These are phyloP conservation scores for Excoecaria cochinchinensis DNA, from an alignment of 345 rosid species.

Conservation along the genomic window DNA sequence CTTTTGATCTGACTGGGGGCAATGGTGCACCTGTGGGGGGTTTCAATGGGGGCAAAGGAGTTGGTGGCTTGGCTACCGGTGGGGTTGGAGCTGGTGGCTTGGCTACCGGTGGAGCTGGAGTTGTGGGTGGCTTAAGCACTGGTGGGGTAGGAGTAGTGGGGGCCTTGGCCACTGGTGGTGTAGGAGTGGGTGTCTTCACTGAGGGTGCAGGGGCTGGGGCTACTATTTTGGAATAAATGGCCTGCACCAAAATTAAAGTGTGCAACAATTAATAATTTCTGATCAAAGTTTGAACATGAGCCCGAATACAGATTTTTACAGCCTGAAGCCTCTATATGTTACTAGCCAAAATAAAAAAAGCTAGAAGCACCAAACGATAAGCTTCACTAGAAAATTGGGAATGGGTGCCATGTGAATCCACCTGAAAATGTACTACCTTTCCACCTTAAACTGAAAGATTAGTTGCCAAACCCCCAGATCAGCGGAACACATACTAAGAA, in stretches of 20 bases:
- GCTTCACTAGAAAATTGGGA: no score
- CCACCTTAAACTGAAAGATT: no score
- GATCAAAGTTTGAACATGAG: not conserved
- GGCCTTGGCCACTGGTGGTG: conserved; percentile 15
- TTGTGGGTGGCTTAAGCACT: conserved; percentile 6
- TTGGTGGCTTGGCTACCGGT: conserved; percentile 9
- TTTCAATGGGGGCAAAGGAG: conserved; percentile 16
- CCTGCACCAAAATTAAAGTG: conserved; percentile 6
- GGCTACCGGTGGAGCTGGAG: not conserved
- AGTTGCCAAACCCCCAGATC: not conserved
- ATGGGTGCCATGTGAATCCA: no score
- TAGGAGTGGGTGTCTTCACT: conserved; percentile 5
- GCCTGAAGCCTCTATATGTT: no score
- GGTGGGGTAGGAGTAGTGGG: conserved; percentile 9
- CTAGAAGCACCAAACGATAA: no score
- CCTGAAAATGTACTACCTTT: no score
- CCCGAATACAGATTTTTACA: no score
- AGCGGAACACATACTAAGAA: not conserved
- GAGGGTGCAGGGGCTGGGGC: conserved; percentile 17
- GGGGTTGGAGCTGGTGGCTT: conserved; percentile 23
- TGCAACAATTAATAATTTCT: not conserved
- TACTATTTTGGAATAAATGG: conserved; percentile 1
- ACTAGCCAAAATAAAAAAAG: no score
- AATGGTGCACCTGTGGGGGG: conserved; percentile 10
- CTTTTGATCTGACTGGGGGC: conserved; percentile 41